Percentiles rank a stretch among this genome's conserved stretches.
These are phyloP conservation scores for Isabelozyma gotoi DNA, from an alignment of 805 yeast species.

Conservation along the genomic window DNA sequence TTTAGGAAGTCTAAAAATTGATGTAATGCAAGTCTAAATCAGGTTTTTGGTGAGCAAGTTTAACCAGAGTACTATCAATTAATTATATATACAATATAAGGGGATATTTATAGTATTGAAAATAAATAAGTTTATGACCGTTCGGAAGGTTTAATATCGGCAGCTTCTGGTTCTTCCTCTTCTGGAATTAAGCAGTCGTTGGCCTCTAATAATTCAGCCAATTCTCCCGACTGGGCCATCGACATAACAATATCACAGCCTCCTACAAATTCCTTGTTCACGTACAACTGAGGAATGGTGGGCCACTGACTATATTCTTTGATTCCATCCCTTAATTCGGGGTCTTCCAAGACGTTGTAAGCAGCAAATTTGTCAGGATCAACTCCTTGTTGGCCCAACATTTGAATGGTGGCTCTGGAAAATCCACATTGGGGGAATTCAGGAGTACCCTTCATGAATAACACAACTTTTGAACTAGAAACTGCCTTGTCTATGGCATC, in stretches of 20 bases:
- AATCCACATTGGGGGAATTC: constrained; percentile 98
- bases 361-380: constrained; percentile 97
- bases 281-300: constrained; percentile 94
- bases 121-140: constrained; percentile 19
- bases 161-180: constrained; percentile 48
- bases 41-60: neutral
- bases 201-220: constrained; percentile 77
- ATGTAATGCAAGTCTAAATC: too few species aligned
- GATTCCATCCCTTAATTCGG: constrained; percentile 90
- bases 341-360: constrained; percentile 92
- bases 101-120: neutral
- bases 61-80: too few species aligned
- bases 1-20: too few species aligned
- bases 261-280: constrained; percentile 88
- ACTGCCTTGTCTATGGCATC: constrained; percentile 87
- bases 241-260: constrained; percentile 94
- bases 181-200: constrained; percentile 80
- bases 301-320: constrained; percentile 98
- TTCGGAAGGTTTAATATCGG: constrained; percentile 36
- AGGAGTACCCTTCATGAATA: constrained; percentile 98
- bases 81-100: constrained; percentile 2
- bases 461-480: constrained; percentile 85
- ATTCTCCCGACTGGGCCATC: constrained; percentile 91
- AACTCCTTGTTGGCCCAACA: constrained; percentile 94
- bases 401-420: constrained; percentile 90